Percentiles rank a stretch among this genome's conserved stretches.
phyloP scores from a whole-genome alignment of 2,329 filamentous ascomycete genomes.

The Paraphoma chrysanthemicola region DNA sequence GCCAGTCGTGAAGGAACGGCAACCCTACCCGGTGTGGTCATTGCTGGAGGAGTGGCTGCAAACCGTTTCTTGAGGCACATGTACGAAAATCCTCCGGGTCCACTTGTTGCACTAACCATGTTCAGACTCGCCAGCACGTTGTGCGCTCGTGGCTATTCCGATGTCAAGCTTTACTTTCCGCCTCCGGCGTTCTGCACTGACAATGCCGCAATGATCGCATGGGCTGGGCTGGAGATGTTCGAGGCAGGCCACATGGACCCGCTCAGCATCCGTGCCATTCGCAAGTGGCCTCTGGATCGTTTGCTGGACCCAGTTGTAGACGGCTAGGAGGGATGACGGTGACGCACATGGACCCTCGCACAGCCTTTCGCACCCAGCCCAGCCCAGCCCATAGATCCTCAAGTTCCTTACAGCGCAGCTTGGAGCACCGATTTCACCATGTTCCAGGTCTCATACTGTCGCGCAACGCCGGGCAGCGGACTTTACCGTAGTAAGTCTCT shows the following conservation, averaged over 20 bases:
- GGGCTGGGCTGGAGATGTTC: slow-evolving; percentile 93
- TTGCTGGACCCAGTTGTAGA: slow-evolving; percentile 35
- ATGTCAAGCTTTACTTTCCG: slow-evolving; percentile 74
- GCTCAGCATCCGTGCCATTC: slow-evolving; percentile 39
- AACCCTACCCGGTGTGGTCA: slow-evolving; percentile 66
- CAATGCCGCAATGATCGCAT: slow-evolving; percentile 97
- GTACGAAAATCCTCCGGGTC: slow-evolving; percentile 18
- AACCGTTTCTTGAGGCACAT: slow-evolving; percentile 81
- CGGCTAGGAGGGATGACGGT: slow-evolving; percentile 6
- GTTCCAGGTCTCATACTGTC: no score
- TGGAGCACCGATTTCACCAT: no score
- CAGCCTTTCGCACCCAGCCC: no score
- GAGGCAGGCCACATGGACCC: slow-evolving; percentile 66
- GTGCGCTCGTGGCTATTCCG: slow-evolving; percentile 68
- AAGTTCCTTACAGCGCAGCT: not conserved
- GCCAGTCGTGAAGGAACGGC: slow-evolving; percentile 11
- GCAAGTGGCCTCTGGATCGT: slow-evolving; percentile 47
- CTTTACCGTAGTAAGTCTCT: no score
- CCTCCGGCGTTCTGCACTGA: slow-evolving; percentile 83
- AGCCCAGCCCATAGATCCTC: not conserved
- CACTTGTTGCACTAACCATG: slow-evolving; percentile 1
- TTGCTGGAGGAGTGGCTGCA: slow-evolving; percentile 89
- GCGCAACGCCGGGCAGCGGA: no score
- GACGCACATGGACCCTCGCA: no score
- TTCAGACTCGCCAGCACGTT: slow-evolving; percentile 61